Evolutionary conservation across 139 green algal species (phyloP).

Genomic region (Chlorella vulgaris): DNA sequence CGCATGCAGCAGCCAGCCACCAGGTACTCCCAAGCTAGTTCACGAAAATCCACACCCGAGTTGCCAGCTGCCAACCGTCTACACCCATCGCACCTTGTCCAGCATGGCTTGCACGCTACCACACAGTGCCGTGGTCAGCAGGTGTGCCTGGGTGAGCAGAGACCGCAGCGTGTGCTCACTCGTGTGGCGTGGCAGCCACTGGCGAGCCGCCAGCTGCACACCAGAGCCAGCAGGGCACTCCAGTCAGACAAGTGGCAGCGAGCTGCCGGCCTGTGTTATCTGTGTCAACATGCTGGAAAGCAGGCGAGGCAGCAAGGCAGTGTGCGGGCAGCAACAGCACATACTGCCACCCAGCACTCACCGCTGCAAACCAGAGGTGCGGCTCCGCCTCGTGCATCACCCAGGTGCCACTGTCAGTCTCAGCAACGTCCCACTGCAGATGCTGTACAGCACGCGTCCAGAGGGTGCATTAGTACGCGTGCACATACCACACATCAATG

Average conservation of each 20-base stretch:
- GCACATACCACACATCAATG: too few species aligned
- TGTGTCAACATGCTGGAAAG: too few species aligned
- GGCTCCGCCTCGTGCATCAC: slow-evolving; percentile 37
- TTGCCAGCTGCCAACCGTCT: neutral
- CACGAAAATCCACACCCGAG: too few species aligned
- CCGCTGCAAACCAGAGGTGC: slow-evolving; percentile 43
- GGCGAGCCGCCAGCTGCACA: slow-evolving; percentile 18
- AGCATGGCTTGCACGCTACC: slow-evolving; percentile 36
- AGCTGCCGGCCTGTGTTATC: too few species aligned
- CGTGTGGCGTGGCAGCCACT: slow-evolving; percentile 33
- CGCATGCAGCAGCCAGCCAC: too few species aligned
- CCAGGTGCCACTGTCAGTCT: slow-evolving; percentile 44
- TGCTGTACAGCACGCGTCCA: too few species aligned
- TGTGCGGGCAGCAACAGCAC: neutral
- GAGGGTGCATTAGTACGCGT: too few species aligned
- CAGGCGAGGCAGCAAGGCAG: neutral
- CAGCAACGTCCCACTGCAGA: slow-evolving; percentile 22
- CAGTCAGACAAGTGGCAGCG: too few species aligned
- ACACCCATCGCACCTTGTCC: slow-evolving; percentile 14
- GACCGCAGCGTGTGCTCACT: slow-evolving; percentile 21
- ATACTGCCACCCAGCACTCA: neutral
- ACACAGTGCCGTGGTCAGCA: slow-evolving; percentile 33
- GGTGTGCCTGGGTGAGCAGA: slow-evolving; percentile 39
- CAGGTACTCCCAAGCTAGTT: too few species aligned
- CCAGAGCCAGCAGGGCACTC: neutral